Base-by-base conservation (phyloP, 2,329 filamentous ascomycete species). In the Alternaria panax region DNA sequence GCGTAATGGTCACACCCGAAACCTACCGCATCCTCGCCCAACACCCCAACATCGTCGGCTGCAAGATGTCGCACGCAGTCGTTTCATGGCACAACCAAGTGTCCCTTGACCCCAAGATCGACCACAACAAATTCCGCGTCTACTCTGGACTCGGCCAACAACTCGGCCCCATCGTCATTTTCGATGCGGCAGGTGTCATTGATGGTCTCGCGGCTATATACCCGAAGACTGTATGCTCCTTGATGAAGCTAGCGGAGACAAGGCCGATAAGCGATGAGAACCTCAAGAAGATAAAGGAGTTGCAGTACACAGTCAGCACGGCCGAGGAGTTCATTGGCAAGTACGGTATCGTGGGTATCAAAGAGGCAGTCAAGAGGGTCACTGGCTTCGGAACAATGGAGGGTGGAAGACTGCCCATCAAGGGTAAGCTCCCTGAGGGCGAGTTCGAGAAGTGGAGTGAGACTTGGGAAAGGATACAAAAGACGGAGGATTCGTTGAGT, bases 51-150 rank as follows among this genome's bases (percentile, higher is more conserved):
- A 89, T 90, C 58, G 87, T 90, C 4, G 88, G 88, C 51, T 88
- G 86, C 78, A 90, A 90, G 78, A 84, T 90, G 66, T 90, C 87
- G 0, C 88, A 90, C 73, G 87, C 87, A 51, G 86, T 89, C 71
- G 82, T 90, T 46, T 88, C 87, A n/a, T 82, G 85, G 66, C 87
- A 89, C 71, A 81, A 84, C 5, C 85, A 89, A 72, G 84, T 90
- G 58, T 86, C 85, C 4, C 81, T 83, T 4, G 85, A 83, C 66
- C 87, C 87, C 0, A 72, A 80, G 47, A 88, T 90, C 70, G 85
- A 89, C 74, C 82, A 86, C 68, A 69, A 75, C 2, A 78, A 83
- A 46, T 90, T 90, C 78, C 83, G 81, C 65, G 84, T 86, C 28
- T 90, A 86, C 79, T 88, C 86, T 4, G 88, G 88, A 0, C 81